These are phyloP conservation scores for Chlorella sp. DNA, from an alignment of 139 green algal genomes.

Conservation along the genomic window DNA sequence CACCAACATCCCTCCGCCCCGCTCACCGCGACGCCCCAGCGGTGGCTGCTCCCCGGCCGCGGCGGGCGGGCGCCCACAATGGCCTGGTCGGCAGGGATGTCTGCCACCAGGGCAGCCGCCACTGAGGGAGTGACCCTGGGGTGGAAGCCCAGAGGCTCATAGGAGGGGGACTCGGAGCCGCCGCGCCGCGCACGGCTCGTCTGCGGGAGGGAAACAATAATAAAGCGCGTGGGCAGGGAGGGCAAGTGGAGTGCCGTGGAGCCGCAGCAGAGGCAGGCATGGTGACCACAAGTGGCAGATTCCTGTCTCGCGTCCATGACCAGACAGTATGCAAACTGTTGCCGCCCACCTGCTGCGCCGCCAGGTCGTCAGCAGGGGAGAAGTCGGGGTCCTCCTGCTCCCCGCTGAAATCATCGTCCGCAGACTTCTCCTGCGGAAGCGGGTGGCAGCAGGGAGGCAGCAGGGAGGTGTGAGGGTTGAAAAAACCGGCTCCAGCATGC, in stretches of 20 bases:
- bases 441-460: background rate
- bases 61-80: constrained; percentile 17
- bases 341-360: background rate
- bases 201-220: too few relatives aligned
- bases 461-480: too few relatives aligned
- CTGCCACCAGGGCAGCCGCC: background rate
- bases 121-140: background rate
- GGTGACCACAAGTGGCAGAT: too few relatives aligned
- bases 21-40: constrained; percentile 25
- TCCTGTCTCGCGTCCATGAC: too few relatives aligned
- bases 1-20: background rate
- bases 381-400: constrained; percentile 18
- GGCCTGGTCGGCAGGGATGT: background rate
- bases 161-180: background rate
- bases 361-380: constrained; percentile 1
- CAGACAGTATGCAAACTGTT: background rate
- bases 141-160: constrained; percentile 26
- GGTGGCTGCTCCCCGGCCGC: constrained; percentile 30
- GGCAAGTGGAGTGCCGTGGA: too few relatives aligned
- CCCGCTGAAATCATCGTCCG: background rate
- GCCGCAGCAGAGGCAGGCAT: too few relatives aligned
- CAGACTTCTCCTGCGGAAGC: constrained; percentile 19
- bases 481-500: too few relatives aligned
- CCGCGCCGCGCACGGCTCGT: background rate
- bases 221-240: too few relatives aligned